Evolutionary conservation across 768 basidiomycete genomes (phyloP), one percentile per base, ranked within the genome.

Genomic region (Mrakia gelida): DNA sequence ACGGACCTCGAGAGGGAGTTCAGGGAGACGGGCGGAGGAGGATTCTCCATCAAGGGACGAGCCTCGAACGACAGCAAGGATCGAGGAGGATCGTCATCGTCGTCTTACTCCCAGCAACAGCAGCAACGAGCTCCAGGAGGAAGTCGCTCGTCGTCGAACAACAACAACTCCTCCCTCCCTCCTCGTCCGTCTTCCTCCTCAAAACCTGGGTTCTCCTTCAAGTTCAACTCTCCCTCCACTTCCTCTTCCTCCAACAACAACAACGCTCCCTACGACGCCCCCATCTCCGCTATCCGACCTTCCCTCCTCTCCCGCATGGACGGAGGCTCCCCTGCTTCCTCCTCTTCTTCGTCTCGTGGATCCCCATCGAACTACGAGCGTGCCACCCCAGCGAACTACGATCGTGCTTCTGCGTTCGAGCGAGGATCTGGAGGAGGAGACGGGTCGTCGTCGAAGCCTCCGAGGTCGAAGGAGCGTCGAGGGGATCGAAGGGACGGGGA

Each of bases 21-120:
- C 56, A 73, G 34, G 72, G 72, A 73, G 56, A 73, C 56, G 16
- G 56, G 54, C 3, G 52, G 72, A 16, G 70, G 59, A 23, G 67
- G 68, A 5, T 62, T 77, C 16, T 77, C 76, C 16, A 77, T 77
- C 70, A 77, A 77, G 71, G 76, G 76, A 34, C 70, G 71, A 21
- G 59, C 41, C 56, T 34, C 18, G 7, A 41, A 26, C 13, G 72
- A 54, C 23, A 30, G 52, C 28, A 61, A 59, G 67, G 67, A 70
- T 23, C 67, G 67, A 70, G 67, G 67, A 34, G 38, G 67, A 41
- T 70, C 38, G 26, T 41, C 34, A 15, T 28, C 54, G 28, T 59
- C 59, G 2, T 21, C 54, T 1, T 56, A 56, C 26, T n/a, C 54
- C 26, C 54, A 56, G 54, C 54, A 54, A 15, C 52, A 56, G 54